Base-by-base conservation (phyloP, 179 eudicot genomes). In the Heliamphora pulchella region DNA sequence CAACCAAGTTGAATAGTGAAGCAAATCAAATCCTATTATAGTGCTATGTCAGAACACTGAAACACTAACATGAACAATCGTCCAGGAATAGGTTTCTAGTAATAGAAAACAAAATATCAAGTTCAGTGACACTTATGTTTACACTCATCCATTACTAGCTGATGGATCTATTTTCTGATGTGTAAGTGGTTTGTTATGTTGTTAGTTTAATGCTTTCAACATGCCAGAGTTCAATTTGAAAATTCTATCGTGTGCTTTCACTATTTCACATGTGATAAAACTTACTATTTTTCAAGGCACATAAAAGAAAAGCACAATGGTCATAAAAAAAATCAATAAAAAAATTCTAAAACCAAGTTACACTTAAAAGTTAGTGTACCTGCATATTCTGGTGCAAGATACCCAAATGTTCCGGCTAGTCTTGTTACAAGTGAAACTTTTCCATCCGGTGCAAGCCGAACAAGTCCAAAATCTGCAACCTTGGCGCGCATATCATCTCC, bases 311-410 rank as follows among this genome's bases (percentile, higher is more conserved):
- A 20, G 55, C 31, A 46, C 5, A 13, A 50, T 13, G n/a, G 51
- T 17, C 51, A 47, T 14, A 14, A 44, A 17, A 15, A 10, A 69
- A 50, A 31, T 31, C 0, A 31, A 31, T 31, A 31, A 31, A 31
- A 31, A 31, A 31, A 31, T 31, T 5, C 18, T 1, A 78, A 71
- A 20, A 67, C 67, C 54, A 47, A 48, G 8, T 17, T 70, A 18
- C 4, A 58, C 31, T 18, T 7, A 47, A 71, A n/a, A 6, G 10
- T 31, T 31, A 31, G 31, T 14, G 5, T 67, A 67, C 71, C 71
- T 67, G 71, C 71, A 67, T 67, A 67, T 67, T 67, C 71, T 67
- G 71, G 71, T 67, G 71, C 71, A 67, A 67, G 71, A 67, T 67
- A 67, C 43, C 71, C 71, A 67, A 67, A 67, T 39, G 71, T 67